Evolutionary conservation across 2,329 filamentous ascomycete species (phyloP).

Genomic region (Aspergillus arachidicola): DNA sequence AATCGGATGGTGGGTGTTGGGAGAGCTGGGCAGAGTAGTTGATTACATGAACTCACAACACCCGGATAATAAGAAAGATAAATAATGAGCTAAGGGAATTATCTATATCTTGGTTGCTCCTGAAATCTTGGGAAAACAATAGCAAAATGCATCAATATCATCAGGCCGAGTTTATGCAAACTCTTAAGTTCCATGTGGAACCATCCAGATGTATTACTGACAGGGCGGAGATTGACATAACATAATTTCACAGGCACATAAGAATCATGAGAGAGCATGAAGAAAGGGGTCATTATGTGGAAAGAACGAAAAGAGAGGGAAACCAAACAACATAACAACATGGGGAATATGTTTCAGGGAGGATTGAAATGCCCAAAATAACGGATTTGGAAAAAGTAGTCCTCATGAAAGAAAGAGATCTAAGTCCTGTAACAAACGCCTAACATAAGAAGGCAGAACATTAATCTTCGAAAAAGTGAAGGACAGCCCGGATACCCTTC

Average conservation of each 20-base stretch:
- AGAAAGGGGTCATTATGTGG: not conserved
- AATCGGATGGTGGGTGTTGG: conserved; percentile 36
- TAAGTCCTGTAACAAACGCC: not conserved
- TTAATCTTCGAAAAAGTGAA: conserved; percentile 81
- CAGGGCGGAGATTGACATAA: not conserved
- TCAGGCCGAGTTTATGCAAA: not conserved
- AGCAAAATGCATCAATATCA: not conserved
- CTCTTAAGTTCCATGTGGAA: not conserved
- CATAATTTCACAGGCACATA: not conserved
- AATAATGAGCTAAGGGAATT: conserved; percentile 11
- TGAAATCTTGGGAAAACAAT: not conserved
- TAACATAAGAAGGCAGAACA: not conserved
- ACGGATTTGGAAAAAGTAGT: not conserved
- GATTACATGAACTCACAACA: conserved; percentile 1
- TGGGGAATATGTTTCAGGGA: conserved; percentile 6
- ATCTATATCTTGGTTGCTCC: not conserved
- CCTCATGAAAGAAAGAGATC: not conserved
- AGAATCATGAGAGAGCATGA: not conserved
- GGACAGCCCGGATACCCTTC: conserved; percentile 78
- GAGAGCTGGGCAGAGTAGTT: conserved; percentile 28
- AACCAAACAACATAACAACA: not conserved
- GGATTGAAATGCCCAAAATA: not conserved
- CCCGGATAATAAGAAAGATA: conserved; percentile 18
- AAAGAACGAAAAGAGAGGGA: not conserved
- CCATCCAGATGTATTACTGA: not conserved